phyloP scores from a whole-genome alignment of 164 flowering plant species.

The Vitis amurensis region DNA sequence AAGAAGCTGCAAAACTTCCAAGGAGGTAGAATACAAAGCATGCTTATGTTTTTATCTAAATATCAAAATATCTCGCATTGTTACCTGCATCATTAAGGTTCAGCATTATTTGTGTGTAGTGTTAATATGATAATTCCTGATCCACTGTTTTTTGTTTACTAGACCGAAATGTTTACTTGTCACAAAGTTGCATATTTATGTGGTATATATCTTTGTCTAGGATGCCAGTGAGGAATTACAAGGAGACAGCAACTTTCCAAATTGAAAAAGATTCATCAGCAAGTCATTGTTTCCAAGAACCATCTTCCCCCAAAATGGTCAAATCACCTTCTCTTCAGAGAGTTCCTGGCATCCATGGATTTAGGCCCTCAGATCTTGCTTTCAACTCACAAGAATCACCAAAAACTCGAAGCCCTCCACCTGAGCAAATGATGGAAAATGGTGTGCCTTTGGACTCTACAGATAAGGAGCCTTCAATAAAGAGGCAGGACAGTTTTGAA shows the following conservation, averaged over 20 bases:
- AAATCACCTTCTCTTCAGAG: conserved; percentile 95
- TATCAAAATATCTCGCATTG: not conserved
- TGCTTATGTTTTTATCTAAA: not conserved
- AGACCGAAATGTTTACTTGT: not conserved
- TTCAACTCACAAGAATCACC: conserved; percentile 75
- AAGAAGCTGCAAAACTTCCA: conserved; percentile 76
- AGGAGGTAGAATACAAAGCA: conserved; percentile 39
- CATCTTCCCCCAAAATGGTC: conserved; percentile 81
- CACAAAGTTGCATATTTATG: not conserved
- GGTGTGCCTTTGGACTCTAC: conserved; percentile 52
- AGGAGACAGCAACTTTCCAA: conserved; percentile 70
- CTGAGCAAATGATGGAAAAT: conserved; percentile 78
- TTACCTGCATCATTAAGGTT: not conserved
- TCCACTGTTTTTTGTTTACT: not conserved
- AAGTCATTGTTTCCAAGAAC: conserved; percentile 70
- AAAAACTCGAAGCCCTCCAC: conserved; percentile 65
- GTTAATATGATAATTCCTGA: not conserved
- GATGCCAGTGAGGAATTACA: conserved; percentile 72
- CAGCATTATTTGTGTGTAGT: not conserved
- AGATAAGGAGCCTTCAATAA: conserved; percentile 78
- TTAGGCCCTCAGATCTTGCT: conserved; percentile 46
- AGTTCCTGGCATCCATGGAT: conserved; percentile 46
- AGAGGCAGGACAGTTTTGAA: conserved; percentile 94
- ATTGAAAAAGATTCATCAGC: conserved; percentile 85
- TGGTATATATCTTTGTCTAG: conserved; percentile 35